Evolutionary conservation across 805 yeast genomes (phyloP), one percentile per base, ranked within the genome.

Genomic region (Lachancea mirantina): DNA sequence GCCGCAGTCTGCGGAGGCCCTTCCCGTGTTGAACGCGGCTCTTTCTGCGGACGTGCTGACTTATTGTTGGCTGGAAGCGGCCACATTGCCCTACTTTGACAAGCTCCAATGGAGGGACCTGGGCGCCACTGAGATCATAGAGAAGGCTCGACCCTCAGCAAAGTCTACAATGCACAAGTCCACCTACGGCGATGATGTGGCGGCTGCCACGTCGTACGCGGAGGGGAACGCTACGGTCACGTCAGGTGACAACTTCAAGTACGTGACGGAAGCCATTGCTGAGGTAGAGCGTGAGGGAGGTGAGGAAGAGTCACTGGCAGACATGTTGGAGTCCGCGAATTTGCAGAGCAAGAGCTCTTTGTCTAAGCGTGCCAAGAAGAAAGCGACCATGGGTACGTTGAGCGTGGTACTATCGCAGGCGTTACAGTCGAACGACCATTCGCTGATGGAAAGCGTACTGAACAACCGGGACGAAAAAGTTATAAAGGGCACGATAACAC

Each of bases 331-430:
- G 14, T 36, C 45, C 6, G 28, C 46, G 10, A 47, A 43, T 15
- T 45, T 32, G 6, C 40, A 42, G 22, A 41, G 47, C 37, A 55
- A 44, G 36, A 54, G 36, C 31, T 42, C 39, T 28, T 55, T 42
- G 25, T 42, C 55, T 19, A 45, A 50, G 26, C 57, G 59, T 39
- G 59, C 60, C 27, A 63, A 63, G 38, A 70, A 72, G 40, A 68
- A 67, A 35, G 73, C 76, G 14, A 70, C 76, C 6, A 74, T 82
- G 4, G 94, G 92, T 32, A 76, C 95, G 2, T 72, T 88, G 39
- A 75, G 95, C 2, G 77, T 82, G 1, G 74, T 92, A n/a, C 66
- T 92, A 27, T 67, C 88, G 9, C 98, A 92, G 62, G 89, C 98
- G 0, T 67, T 92, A 41, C 78, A 75, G 47, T 78, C 94, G 14